Base-by-base conservation (phyloP, 1,139 yeast genomes). In the Taphrina flavorubra region DNA sequence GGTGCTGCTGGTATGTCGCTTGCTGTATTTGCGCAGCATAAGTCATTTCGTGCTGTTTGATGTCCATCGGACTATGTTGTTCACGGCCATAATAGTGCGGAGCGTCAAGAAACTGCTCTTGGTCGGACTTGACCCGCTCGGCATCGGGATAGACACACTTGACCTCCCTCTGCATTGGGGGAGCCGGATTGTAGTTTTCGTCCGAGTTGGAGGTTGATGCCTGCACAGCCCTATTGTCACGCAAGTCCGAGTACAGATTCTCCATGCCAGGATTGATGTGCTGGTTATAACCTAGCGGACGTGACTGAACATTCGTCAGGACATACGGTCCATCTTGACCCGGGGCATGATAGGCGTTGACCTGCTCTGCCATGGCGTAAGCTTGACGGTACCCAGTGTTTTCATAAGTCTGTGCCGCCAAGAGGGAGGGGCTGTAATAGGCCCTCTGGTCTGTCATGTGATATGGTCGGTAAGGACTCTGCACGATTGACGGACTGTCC, bases 81-180 rank as follows among this genome's bases (percentile, higher is more conserved):
- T 49, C 53, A 3, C 36, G 53, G 11, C n/a, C 53, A 20, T 49
- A 49, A n/a, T 11, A 20, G 18, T 49, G 53, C 31, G 53, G 42
- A 13, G 58, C 13, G 6, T 53, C 58, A 2, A 37, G 18, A 18
- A 31, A 53, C 40, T 53, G 44, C 42, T 37, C 34, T 11, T 37
- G 20, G 1, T 14, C 44, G 42, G 18, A 1, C 14, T 16, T n/a
- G 14, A 20, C n/a, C n/a, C 14, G 8, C 20, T 53, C 42, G 18
- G 10, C 16, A 4, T 13, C 34, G 2, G 58, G 36, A 36, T 53
- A 53, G 8, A 8, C 40, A 14, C 42, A n/a, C 58, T 53, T 53
- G 20, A 31, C 20, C 16, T 53, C 58, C 13, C 58, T 11, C 58
- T 53, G 42, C 58, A 53, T 53, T 13, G 20, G 58, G 11, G 58